Percentiles rank a stretch among this genome's conserved stretches.
Evolutionary conservation across 306 rosid species (phyloP).

Genomic region (Cucurbita maxima): DNA sequence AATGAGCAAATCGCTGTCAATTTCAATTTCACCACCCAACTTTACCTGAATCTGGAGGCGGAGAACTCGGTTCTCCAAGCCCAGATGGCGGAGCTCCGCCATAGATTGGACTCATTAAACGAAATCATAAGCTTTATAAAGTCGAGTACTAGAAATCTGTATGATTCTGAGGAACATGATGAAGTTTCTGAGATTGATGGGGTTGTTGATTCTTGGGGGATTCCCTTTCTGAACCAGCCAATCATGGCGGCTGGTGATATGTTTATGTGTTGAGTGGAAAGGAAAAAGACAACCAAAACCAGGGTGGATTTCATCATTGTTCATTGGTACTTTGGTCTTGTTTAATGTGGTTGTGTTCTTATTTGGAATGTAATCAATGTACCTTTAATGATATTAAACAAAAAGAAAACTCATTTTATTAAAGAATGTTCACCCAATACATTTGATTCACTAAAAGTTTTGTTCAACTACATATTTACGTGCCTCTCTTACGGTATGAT

Average conservation of each 20-base stretch:
- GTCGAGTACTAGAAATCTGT: conserved; percentile 25
- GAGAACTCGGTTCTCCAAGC: conserved; percentile 63
- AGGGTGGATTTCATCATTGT: background rate
- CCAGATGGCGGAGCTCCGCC: conserved; percentile 59
- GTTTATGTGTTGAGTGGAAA: conserved; percentile 12
- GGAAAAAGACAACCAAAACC: background rate
- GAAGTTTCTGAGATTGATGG: conserved; percentile 11
- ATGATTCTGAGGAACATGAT: conserved; percentile 6
- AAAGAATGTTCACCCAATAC: no score
- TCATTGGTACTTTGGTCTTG: background rate
- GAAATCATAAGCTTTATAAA: conserved; percentile 37
- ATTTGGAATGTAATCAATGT: background rate
- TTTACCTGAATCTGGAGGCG: conserved; percentile 32
- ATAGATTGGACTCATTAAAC: conserved; percentile 50
- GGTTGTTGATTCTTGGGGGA: conserved; percentile 13
- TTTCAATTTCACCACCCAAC: conserved; percentile 32
- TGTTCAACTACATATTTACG: no score
- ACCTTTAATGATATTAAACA: background rate
- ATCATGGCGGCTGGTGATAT: conserved; percentile 18
- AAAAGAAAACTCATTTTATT: background rate
- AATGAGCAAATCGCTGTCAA: conserved; percentile 32
- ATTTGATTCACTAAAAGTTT: no score
- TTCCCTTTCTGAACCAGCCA: conserved; percentile 14
- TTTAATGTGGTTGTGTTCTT: background rate
- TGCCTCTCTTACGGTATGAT: no score